These are phyloP conservation scores for Amniculicola lignicola DNA, from an alignment of 495 filamentous ascomycete species.

Conservation along the genomic window DNA sequence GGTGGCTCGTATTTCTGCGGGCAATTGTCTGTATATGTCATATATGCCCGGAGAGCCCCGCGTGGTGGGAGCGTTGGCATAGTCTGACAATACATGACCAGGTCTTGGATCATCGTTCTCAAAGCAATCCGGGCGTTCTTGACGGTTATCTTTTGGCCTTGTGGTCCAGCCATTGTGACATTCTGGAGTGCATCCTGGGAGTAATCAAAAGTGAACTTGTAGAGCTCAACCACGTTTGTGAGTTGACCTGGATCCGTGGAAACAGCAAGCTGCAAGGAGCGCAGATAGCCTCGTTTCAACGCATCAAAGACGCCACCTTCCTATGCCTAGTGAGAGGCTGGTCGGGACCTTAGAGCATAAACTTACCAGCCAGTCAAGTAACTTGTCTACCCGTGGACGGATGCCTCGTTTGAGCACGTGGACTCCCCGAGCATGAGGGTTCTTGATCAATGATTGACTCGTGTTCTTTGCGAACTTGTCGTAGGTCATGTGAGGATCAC, in stretches of 20 bases:
- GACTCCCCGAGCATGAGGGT: slow-evolving; percentile 34
- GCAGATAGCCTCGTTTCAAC: slow-evolving; percentile 41
- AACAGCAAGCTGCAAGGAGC: slow-evolving; percentile 49
- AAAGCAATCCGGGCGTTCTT: slow-evolving; percentile 42
- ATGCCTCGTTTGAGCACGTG: slow-evolving; percentile 42
- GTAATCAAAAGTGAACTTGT: slow-evolving; percentile 55
- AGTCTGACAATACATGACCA: slow-evolving; percentile 40
- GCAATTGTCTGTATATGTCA: slow-evolving; percentile 49
- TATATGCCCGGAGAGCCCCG: slow-evolving; percentile 45
- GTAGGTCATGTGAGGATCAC: slow-evolving; percentile 29
- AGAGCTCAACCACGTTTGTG: slow-evolving; percentile 48
- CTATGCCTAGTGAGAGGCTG: slow-evolving; percentile 24
- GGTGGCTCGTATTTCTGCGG: slow-evolving; percentile 44
- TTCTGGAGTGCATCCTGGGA: slow-evolving; percentile 22
- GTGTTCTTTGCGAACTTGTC: slow-evolving; percentile 33
- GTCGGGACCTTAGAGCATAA: background rate
- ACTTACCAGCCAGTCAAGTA: slow-evolving; percentile 48
- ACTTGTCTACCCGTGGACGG: slow-evolving; percentile 41
- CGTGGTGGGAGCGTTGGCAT: slow-evolving; percentile 45
- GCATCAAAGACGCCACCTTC: slow-evolving; percentile 51
- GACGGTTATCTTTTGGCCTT: slow-evolving; percentile 40
- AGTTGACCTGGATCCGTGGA: slow-evolving; percentile 42
- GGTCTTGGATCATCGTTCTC: slow-evolving; percentile 42
- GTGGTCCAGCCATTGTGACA: slow-evolving; percentile 41
- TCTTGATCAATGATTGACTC: slow-evolving; percentile 20